phyloP scores from a whole-genome alignment of 2,329 filamentous ascomycete genomes.

The Spiromastix sp. region DNA sequence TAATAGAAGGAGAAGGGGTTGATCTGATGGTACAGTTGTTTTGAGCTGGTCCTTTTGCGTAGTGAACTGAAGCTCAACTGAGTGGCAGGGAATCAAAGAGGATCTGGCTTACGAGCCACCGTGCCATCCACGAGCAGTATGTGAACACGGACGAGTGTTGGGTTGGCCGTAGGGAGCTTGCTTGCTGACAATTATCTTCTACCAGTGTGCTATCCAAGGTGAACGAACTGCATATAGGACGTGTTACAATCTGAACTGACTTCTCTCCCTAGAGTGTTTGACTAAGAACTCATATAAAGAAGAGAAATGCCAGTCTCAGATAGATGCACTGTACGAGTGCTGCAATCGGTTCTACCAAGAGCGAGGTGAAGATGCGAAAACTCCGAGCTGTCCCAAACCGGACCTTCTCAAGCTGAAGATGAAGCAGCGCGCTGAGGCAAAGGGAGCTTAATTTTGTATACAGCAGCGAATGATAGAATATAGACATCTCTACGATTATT shows the following conservation, averaged over 20 bases:
- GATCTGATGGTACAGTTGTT: no score
- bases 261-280: slow-evolving; percentile 57
- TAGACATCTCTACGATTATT: slow-evolving; percentile 11
- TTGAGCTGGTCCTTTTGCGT: no score
- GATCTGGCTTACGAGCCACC: slow-evolving; percentile 66
- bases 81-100: slow-evolving; percentile 41
- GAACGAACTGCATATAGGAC: slow-evolving; percentile 11
- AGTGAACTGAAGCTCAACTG: no score
- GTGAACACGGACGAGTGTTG: no score
- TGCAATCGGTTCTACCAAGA: slow-evolving; percentile 79
- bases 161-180: neutral
- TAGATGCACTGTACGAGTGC: slow-evolving; percentile 86
- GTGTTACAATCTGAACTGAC: neutral
- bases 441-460: neutral
- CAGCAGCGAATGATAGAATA: neutral
- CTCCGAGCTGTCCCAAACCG: slow-evolving; percentile 77
- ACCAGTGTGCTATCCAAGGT: slow-evolving; percentile 85
- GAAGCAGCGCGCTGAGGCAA: slow-evolving; percentile 52
- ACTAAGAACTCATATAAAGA: slow-evolving; percentile 78
- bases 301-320: slow-evolving; percentile 63
- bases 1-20: no score
- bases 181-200: slow-evolving; percentile 7
- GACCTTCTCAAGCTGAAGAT: slow-evolving; percentile 72
- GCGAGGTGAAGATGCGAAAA: slow-evolving; percentile 64
- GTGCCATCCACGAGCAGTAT: slow-evolving; percentile 74